These are phyloP conservation scores for Saccharomycopsis fodiens DNA, from an alignment of 805 yeast species.

Conservation along the genomic window DNA sequence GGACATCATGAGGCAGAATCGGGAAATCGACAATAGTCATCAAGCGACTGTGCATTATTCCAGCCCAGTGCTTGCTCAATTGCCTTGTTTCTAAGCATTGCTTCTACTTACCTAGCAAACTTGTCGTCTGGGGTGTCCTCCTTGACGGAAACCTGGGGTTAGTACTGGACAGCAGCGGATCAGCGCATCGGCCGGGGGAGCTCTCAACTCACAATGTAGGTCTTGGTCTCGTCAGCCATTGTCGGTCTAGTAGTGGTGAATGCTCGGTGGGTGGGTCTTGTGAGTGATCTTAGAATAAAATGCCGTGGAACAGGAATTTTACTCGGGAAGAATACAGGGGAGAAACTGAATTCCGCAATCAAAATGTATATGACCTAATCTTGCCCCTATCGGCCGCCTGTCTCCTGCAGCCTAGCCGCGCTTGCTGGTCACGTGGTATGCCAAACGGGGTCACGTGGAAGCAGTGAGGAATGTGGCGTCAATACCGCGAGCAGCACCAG, in stretches of 20 bases:
- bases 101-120: slow-evolving; percentile 22
- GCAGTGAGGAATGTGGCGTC: no score
- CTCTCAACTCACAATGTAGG: neutral
- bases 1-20: no score
- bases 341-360: neutral
- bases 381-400: neutral
- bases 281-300: no score
- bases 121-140: slow-evolving; percentile 37
- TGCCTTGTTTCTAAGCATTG: no score
- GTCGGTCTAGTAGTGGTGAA: neutral
- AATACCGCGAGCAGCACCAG: no score
- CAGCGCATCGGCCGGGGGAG: no score
- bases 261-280: neutral
- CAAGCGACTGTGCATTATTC: no score
- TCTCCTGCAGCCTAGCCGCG: neutral
- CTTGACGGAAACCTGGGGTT: slow-evolving; percentile 34
- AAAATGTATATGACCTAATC: neutral
- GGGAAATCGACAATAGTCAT: no score
- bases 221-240: neutral
- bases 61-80: no score
- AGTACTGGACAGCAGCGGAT: no score
- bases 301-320: no score
- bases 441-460: no score
- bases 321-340: neutral
- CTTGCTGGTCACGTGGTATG: neutral